These are phyloP conservation scores for Monilinia laxa DNA, from an alignment of 2,329 filamentous ascomycete species.

Conservation along the genomic window DNA sequence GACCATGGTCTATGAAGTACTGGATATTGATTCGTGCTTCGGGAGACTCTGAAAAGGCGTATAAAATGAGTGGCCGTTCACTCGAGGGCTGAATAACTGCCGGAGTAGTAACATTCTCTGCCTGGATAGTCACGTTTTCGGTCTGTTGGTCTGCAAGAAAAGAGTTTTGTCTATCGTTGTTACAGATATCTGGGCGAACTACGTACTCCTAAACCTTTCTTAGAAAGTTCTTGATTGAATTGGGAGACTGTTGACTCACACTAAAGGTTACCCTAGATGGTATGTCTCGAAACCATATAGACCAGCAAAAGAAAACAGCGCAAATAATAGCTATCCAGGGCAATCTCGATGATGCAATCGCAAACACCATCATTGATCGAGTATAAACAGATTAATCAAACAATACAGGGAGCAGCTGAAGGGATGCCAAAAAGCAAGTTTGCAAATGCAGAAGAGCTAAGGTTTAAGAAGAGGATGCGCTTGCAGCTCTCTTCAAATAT, in stretches of 20 bases:
- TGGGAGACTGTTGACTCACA: neutral
- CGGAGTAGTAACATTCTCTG: neutral
- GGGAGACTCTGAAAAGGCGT: conserved; percentile 36
- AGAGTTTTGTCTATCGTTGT: neutral
- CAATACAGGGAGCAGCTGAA: neutral
- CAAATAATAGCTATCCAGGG: conserved; percentile 7
- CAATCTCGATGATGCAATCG: conserved; percentile 4
- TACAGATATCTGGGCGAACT: neutral
- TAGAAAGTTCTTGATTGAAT: neutral
- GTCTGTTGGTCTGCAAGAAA: neutral
- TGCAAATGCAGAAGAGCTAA: neutral
- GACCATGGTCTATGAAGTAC: conserved; percentile 37
- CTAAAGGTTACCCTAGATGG: neutral
- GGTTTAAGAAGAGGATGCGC: neutral
- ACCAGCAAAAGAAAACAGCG: neutral
- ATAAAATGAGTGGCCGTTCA: conserved; percentile 35
- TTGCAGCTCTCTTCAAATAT: neutral
- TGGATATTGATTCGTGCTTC: conserved; percentile 34
- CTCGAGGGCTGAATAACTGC: neutral
- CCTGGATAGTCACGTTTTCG: neutral
- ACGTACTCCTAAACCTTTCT: neutral
- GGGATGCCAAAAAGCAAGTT: neutral
- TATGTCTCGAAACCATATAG: neutral
- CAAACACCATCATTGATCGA: conserved; percentile 2
- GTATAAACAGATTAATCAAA: neutral